Percentiles rank a stretch among this genome's conserved stretches.
phyloP scores from a whole-genome alignment of 1,284 basidiomycete genomes.

The Mycena citricolor region DNA sequence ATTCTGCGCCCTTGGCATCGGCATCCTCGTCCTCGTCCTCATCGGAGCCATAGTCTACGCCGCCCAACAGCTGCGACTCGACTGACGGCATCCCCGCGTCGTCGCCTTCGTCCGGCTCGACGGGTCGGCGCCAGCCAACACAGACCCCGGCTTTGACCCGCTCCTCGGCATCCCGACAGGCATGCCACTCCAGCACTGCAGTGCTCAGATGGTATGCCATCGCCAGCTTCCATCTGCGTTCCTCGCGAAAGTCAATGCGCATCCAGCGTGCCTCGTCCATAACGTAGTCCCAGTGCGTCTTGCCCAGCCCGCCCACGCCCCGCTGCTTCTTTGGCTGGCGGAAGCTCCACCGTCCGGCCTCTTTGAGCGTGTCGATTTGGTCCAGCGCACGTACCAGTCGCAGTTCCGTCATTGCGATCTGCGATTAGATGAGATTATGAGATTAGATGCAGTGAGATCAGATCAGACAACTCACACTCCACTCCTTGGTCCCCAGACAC shows the following conservation, averaged over 20 bases:
- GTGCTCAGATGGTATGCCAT: slow-evolving; percentile 85
- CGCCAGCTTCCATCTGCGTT: slow-evolving; percentile 89
- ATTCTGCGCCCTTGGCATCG: background rate
- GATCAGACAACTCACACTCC: slow-evolving; percentile 57
- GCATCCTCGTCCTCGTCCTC: slow-evolving; percentile 66
- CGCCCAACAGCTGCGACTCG: background rate
- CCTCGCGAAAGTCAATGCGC: slow-evolving; percentile 92
- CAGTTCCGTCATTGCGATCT: slow-evolving; percentile 79
- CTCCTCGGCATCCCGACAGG: slow-evolving; percentile 63
- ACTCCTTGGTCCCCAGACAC: slow-evolving; percentile 74
- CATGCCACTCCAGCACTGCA: slow-evolving; percentile 87
- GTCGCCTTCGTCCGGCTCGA: slow-evolving; percentile 30
- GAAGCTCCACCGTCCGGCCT: slow-evolving; percentile 85
- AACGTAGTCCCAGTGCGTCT: slow-evolving; percentile 95
- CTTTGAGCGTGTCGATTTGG: slow-evolving; percentile 83
- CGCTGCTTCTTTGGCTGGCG: slow-evolving; percentile 95
- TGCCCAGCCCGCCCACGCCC: slow-evolving; percentile 73
- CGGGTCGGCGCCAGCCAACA: slow-evolving; percentile 61
- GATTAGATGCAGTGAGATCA: slow-evolving; percentile 1
- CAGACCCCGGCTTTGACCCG: slow-evolving; percentile 69
- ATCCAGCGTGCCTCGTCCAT: slow-evolving; percentile 99
- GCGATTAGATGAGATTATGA: slow-evolving; percentile 8
- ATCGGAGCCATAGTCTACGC: slow-evolving; percentile 51
- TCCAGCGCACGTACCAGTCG: slow-evolving; percentile 80
- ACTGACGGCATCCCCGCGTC: slow-evolving; percentile 19